Conservation (phyloP, 1,284 basidiomycete genomes). For the Leccinum subrobustum region DNA sequence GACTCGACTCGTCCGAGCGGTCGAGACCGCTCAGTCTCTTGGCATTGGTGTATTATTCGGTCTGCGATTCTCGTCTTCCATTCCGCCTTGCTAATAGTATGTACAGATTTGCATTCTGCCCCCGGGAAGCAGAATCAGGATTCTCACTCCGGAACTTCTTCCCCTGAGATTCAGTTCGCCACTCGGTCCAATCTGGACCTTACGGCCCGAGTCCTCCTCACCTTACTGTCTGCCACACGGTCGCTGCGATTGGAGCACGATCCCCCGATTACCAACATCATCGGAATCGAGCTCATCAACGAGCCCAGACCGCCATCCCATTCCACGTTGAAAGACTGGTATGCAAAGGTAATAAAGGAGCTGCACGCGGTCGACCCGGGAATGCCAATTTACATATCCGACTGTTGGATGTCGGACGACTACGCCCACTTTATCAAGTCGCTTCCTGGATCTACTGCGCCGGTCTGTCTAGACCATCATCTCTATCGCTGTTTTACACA, state of each 20-base stretch:
- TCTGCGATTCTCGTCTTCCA: conserved; percentile 27
- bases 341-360: conserved; percentile 55
- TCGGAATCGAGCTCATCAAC: conserved; percentile 84
- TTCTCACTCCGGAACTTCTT: conserved; percentile 63
- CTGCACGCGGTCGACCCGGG: conserved; percentile 54
- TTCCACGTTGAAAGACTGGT: conserved; percentile 61
- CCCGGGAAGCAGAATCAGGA: conserved; percentile 77
- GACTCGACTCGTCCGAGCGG: conserved; percentile 64
- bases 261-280: conserved; percentile 55
- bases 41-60: conserved; percentile 83
- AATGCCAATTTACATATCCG: conserved; percentile 72
- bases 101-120: conserved; percentile 66
- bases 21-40: conserved; percentile 58
- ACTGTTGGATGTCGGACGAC: conserved; percentile 74
- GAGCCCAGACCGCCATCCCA: conserved; percentile 65
- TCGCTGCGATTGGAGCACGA: conserved; percentile 34
- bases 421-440: conserved; percentile 59
- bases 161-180: conserved; percentile 49
- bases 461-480: conserved; percentile 79
- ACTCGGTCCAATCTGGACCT: conserved; percentile 51
- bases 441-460: conserved; percentile 37
- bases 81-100: conserved; percentile 7
- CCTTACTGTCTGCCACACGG: conserved; percentile 47
- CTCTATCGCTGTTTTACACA: conserved; percentile 82
- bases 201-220: conserved; percentile 50